These are phyloP conservation scores for Phytophthora sojae DNA, from an alignment of 352 stramenopile genomes.

Conservation along the genomic window DNA sequence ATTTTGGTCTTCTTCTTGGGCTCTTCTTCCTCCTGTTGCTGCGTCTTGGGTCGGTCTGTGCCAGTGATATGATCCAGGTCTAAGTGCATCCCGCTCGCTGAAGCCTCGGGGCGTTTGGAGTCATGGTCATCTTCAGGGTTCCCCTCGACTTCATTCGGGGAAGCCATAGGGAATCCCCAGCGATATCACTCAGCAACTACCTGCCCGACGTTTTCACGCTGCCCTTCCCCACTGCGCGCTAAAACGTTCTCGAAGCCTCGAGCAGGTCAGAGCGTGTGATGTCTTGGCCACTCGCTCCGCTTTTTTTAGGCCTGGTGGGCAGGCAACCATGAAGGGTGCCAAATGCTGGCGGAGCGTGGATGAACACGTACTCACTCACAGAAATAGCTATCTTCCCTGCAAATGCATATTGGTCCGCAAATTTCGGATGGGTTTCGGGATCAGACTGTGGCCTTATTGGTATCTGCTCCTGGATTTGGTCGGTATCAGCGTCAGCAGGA, in stretches of 20 bases:
- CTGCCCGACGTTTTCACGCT: conserved; percentile 1
- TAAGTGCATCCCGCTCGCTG: conserved; percentile 28
- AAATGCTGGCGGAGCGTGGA: not conserved
- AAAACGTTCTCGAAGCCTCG: conserved; percentile 1
- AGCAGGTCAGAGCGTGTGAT: conserved; percentile 1
- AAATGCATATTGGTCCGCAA: conserved; percentile 12
- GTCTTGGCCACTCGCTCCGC: not conserved
- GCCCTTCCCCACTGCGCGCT: not conserved
- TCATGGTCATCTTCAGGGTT: not conserved
- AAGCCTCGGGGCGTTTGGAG: conserved; percentile 2
- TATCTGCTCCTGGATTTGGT: not conserved
- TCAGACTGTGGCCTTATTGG: not conserved
- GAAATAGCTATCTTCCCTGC: conserved; percentile 25
- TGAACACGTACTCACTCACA: conserved; percentile 5
- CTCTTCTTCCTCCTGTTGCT: conserved; percentile 18
- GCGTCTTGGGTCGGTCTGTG: not conserved
- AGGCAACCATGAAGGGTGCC: not conserved
- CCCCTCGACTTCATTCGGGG: conserved; percentile 1
- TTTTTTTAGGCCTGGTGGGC: conserved; percentile 27
- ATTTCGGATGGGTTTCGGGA: conserved; percentile 1
- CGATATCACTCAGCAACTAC: not conserved
- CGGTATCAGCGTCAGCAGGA: conserved; percentile 45
- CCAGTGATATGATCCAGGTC: conserved; percentile 37
- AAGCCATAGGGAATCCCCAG: conserved; percentile 16
- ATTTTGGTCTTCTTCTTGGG: conserved; percentile 57